Evolutionary conservation across 208 protist species (phyloP).

Genomic region (Naegleria fowleri): DNA sequence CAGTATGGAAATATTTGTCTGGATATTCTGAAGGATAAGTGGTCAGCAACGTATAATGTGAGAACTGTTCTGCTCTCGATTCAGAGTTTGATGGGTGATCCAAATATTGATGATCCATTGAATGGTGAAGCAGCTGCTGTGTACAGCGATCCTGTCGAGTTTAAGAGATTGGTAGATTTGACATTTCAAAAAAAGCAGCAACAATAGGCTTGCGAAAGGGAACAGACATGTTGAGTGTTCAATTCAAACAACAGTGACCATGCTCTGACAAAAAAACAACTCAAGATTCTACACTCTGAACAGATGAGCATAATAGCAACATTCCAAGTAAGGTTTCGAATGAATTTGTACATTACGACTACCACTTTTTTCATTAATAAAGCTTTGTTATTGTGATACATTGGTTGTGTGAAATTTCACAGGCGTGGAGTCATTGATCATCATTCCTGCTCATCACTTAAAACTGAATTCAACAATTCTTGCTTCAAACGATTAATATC

Average conservation of each 20-base stretch:
- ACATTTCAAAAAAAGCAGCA: slow-evolving; percentile 39
- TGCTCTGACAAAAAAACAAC: no score
- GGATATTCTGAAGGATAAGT: slow-evolving; percentile 87
- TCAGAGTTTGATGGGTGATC: slow-evolving; percentile 85
- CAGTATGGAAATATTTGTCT: slow-evolving; percentile 84
- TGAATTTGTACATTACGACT: no score
- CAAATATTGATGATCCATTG: slow-evolving; percentile 89
- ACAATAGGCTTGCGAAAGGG: no score
- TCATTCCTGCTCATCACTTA: no score
- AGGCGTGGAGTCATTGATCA: no score
- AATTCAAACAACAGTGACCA: background rate
- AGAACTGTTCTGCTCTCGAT: slow-evolving; percentile 86
- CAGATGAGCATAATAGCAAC: background rate
- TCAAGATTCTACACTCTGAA: background rate
- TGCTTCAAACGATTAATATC: background rate
- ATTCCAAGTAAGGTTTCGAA: background rate
- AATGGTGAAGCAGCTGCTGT: slow-evolving; percentile 83
- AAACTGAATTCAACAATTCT: background rate
- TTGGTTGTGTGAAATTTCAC: no score
- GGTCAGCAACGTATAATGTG: slow-evolving; percentile 88
- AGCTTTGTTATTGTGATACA: no score
- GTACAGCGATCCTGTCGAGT: slow-evolving; percentile 65
- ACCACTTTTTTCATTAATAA: no score
- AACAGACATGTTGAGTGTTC: background rate
- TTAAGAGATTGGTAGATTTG: slow-evolving; percentile 32